Conservation (phyloP, 164 flowering plant genomes). For the Magnolia changhungtana region DNA sequence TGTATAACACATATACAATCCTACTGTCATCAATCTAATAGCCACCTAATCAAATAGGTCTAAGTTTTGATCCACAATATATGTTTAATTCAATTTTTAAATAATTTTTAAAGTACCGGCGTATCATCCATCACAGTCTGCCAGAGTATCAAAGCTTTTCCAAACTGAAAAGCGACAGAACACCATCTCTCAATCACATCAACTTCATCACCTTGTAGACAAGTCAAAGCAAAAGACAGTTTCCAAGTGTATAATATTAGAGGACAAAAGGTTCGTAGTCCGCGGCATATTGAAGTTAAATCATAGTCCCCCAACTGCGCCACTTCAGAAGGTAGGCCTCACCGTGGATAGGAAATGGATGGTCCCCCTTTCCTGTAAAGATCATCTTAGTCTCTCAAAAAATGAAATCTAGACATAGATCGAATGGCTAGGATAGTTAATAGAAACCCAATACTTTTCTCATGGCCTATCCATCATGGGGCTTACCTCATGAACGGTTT, state of each 20-base stretch:
- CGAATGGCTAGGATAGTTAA: neutral
- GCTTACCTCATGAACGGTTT: neutral
- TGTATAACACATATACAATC: too few species aligned
- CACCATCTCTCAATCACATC: neutral
- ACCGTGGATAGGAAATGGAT: neutral
- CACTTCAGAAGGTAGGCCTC: neutral
- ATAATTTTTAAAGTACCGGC: too few species aligned
- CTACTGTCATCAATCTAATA: too few species aligned
- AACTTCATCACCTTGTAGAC: neutral
- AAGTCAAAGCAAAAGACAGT: neutral
- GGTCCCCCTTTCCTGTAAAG: neutral
- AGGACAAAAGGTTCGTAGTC: neutral
- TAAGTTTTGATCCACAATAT: too few species aligned
- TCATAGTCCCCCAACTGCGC: neutral
- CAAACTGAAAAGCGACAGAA: too few species aligned
- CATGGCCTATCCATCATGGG: neutral
- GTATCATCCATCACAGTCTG: too few species aligned
- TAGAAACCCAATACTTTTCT: neutral
- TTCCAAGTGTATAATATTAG: neutral
- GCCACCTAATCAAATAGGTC: too few species aligned
- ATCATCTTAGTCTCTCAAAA: neutral
- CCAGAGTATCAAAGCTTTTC: too few species aligned
- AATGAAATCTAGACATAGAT: neutral
- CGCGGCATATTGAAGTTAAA: neutral
- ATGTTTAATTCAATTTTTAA: too few species aligned